A percentile compares a stretch with the other conserved stretches of the same genome.
Evolutionary conservation across 768 basidiomycete species (phyloP).

Genomic region (Fibroporia radiculosa): DNA sequence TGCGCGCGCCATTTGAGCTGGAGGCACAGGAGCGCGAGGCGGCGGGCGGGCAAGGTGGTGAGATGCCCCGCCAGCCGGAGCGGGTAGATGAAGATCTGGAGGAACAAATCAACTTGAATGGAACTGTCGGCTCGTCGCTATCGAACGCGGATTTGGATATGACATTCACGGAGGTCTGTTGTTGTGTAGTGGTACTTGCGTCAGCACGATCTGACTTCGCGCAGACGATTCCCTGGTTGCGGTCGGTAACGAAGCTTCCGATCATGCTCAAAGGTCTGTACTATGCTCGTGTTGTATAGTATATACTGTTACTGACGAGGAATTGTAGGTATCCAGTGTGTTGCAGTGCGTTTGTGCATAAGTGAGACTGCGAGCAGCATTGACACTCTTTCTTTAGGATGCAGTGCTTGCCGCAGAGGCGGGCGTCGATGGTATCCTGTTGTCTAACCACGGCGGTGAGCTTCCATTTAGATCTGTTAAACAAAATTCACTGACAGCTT

Average conservation of each 20-base stretch:
- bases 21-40: conserved; percentile 33
- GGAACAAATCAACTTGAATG: conserved; percentile 32
- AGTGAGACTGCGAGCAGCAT: conserved; percentile 10
- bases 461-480: neutral
- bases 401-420: conserved; percentile 77
- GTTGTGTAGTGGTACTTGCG: neutral
- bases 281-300: neutral
- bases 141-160: conserved; percentile 64
- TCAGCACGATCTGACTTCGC: neutral
- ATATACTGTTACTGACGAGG: neutral
- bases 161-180: conserved; percentile 55
- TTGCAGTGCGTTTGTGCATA: conserved; percentile 40
- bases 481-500: neutral
- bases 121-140: conserved; percentile 61
- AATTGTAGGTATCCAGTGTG: conserved; percentile 49
- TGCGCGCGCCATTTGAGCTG: conserved; percentile 46
- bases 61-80: conserved; percentile 17
- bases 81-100: conserved; percentile 23
- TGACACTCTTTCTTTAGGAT: conserved; percentile 45
- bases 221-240: conserved; percentile 68
- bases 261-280: conserved; percentile 55
- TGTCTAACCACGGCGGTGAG: conserved; percentile 86
- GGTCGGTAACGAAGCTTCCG: conserved; percentile 58
- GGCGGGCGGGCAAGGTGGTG: conserved; percentile 16
- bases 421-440: conserved; percentile 82